Percentiles rank a stretch among this genome's conserved stretches.
These are phyloP conservation scores for Neonectria neomacrospora DNA, from an alignment of 2,329 filamentous ascomycete genomes.

Conservation along the genomic window DNA sequence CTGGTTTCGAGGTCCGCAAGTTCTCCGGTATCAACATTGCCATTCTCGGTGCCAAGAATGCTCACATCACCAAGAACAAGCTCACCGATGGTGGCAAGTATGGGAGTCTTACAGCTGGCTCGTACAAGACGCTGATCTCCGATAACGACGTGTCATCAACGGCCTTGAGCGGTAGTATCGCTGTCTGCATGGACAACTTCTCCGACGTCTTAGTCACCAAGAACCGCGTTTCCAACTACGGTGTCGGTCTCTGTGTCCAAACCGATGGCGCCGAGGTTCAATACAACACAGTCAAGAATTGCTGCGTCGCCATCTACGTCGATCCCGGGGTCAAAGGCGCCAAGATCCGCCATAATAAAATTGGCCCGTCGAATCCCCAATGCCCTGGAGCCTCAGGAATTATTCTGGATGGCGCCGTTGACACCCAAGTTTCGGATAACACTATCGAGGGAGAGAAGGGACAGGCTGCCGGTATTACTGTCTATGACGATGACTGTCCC, in stretches of 20 bases:
- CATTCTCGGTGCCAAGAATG: constrained; percentile 48
- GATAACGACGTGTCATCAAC: constrained; percentile 45
- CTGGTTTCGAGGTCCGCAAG: constrained; percentile 47
- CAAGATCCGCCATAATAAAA: constrained; percentile 45
- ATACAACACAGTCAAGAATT: constrained; percentile 47
- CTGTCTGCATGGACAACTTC: constrained; percentile 51
- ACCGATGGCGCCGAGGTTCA: constrained; percentile 46
- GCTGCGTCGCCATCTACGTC: constrained; percentile 48
- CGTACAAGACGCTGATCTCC: constrained; percentile 42
- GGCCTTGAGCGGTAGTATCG: constrained; percentile 36
- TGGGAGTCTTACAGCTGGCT: constrained; percentile 51
- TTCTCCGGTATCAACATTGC: constrained; percentile 52
- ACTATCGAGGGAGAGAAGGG: constrained; percentile 40
- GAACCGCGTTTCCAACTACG: constrained; percentile 48
- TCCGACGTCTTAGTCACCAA: constrained; percentile 42
- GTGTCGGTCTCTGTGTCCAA: constrained; percentile 50
- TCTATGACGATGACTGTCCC: constrained; percentile 42
- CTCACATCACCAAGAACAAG: constrained; percentile 41
- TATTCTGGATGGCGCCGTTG: constrained; percentile 43
- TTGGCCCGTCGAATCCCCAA: constrained; percentile 33
- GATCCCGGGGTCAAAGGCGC: constrained; percentile 48
- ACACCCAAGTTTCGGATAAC: constrained; percentile 45
- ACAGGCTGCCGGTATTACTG: constrained; percentile 34
- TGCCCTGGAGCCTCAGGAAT: constrained; percentile 41
- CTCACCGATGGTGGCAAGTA: constrained; percentile 46